Conservation (phyloP, 768 basidiomycete species). For the Leccinum rimulosum region DNA sequence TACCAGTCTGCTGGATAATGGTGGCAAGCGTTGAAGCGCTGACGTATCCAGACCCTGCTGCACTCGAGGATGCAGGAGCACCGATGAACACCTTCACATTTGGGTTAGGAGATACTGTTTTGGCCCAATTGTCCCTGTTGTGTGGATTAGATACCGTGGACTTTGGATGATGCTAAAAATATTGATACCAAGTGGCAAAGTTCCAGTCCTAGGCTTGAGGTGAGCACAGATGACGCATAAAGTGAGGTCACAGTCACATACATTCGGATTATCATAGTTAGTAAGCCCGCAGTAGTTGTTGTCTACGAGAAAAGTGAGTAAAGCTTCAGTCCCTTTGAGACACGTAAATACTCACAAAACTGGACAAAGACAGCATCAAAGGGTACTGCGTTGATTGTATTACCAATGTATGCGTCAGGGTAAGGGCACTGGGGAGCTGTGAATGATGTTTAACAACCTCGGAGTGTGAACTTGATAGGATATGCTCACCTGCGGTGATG, state of each 20-base stretch:
- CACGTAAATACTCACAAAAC: slow-evolving; percentile 34
- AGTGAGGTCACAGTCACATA: slow-evolving; percentile 10
- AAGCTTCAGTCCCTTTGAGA: background rate
- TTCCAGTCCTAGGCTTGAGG: slow-evolving; percentile 43
- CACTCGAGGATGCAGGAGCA: slow-evolving; percentile 42
- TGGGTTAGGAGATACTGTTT: slow-evolving; percentile 40
- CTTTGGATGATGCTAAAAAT: background rate
- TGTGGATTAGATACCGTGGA: background rate
- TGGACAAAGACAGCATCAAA: slow-evolving; percentile 55
- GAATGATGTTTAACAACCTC: background rate
- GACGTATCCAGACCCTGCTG: slow-evolving; percentile 48
- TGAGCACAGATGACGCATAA: background rate
- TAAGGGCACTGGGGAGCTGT: slow-evolving; percentile 45
- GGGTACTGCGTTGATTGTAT: slow-evolving; percentile 38
- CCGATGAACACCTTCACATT: slow-evolving; percentile 51
- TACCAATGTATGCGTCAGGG: slow-evolving; percentile 46
- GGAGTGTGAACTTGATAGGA: background rate
- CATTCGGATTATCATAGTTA: slow-evolving; percentile 45
- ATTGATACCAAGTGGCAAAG: slow-evolving; percentile 39
- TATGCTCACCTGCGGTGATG: slow-evolving; percentile 37
- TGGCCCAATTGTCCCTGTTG: slow-evolving; percentile 50
- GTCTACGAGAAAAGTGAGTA: slow-evolving; percentile 29
- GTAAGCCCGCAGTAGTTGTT: slow-evolving; percentile 47
- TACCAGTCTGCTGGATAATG: slow-evolving; percentile 35
- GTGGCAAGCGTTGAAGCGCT: slow-evolving; percentile 31